phyloP scores from a whole-genome alignment of 2,329 filamentous ascomycete genomes.

The Penicillium italicum region DNA sequence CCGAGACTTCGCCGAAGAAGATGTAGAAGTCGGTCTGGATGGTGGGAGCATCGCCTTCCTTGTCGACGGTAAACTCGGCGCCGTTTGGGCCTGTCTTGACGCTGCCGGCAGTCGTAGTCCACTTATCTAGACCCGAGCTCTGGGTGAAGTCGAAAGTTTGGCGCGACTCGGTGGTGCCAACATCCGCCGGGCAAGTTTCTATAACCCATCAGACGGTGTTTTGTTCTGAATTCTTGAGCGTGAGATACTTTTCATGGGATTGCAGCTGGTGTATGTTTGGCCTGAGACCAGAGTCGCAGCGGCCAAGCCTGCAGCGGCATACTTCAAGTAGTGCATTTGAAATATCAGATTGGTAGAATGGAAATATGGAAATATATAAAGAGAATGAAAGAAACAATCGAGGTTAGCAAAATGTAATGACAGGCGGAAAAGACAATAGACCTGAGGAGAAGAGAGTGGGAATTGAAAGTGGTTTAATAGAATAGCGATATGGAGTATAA shows the following conservation, averaged over 20 bases:
- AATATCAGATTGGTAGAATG: background rate
- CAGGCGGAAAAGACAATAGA: background rate
- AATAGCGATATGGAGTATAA: background rate
- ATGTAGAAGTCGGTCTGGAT: constrained; percentile 75
- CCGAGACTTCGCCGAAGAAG: constrained; percentile 90
- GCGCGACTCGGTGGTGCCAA: background rate
- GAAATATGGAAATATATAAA: background rate
- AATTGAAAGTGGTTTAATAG: background rate
- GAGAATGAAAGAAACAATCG: background rate
- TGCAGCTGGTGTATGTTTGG: background rate
- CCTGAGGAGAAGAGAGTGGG: background rate
- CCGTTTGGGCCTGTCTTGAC: background rate
- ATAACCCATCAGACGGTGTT: background rate
- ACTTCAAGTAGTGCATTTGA: background rate
- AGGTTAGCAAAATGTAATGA: background rate
- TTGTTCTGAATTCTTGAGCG: too few relatives aligned
- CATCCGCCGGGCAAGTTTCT: background rate
- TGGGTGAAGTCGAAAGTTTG: background rate
- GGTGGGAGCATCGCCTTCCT: background rate
- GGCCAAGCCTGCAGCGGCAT: background rate
- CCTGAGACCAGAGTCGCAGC: background rate
- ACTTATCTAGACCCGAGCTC: background rate
- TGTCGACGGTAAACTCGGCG: background rate
- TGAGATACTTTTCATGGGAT: background rate
- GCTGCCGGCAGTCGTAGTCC: background rate